phyloP scores from a whole-genome alignment of 2,329 filamentous ascomycete genomes.

The Alternaria sp. region DNA sequence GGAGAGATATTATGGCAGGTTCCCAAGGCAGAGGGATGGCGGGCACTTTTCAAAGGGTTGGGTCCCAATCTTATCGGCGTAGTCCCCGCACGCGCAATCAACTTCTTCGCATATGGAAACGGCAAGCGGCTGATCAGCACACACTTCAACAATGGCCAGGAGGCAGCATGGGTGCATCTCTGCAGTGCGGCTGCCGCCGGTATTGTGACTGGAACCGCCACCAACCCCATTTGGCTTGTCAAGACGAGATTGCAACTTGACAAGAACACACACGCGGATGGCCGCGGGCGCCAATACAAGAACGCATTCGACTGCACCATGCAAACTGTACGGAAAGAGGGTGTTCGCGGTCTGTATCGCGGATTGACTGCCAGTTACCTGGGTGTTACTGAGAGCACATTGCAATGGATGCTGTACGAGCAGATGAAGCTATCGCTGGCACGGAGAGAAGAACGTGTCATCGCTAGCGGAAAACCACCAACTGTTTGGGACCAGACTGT shows the following conservation, averaged over 20 bases:
- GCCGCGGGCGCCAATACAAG: slow-evolving; percentile 74
- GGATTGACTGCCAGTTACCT: slow-evolving; percentile 92
- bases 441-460: slow-evolving; percentile 65
- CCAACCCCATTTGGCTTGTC: slow-evolving; percentile 95
- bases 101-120: slow-evolving; percentile 94
- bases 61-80: slow-evolving; percentile 91
- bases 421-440: slow-evolving; percentile 82
- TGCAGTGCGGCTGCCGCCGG: slow-evolving; percentile 79
- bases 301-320: slow-evolving; percentile 89
- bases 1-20: slow-evolving; percentile 85
- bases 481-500: slow-evolving; percentile 77
- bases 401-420: slow-evolving; percentile 96
- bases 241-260: slow-evolving; percentile 94
- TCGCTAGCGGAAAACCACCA: slow-evolving; percentile 67
- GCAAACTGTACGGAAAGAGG: slow-evolving; percentile 82
- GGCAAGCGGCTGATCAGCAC: slow-evolving; percentile 83
- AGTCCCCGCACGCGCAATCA: slow-evolving; percentile 87
- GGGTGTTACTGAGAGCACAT: slow-evolving; percentile 85
- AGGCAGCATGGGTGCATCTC: slow-evolving; percentile 80
- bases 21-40: slow-evolving; percentile 80
- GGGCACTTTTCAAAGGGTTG: slow-evolving; percentile 90
- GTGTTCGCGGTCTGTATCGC: slow-evolving; percentile 82
- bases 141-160: slow-evolving; percentile 73
- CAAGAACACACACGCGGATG: slow-evolving; percentile 74
- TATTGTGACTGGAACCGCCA: slow-evolving; percentile 86